A percentile compares a stretch with the other conserved stretches of the same genome.
Evolutionary conservation across 148 eudicot genomes (phyloP).

Genomic region (Heliamphora exappendiculata): DNA sequence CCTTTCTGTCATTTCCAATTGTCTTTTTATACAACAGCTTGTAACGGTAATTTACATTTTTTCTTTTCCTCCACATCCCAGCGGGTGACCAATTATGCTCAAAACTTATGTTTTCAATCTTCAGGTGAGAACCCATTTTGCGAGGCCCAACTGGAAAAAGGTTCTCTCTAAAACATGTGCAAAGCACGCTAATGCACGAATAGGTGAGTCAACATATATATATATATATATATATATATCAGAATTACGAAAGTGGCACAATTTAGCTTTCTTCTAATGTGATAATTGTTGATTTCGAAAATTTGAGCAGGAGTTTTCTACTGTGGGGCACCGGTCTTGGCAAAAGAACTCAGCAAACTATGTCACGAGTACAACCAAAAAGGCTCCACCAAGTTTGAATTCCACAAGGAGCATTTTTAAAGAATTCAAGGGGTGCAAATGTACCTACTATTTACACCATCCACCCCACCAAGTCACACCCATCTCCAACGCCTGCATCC

Average conservation of each 20-base stretch:
- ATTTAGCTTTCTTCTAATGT: not conserved
- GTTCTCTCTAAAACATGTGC: constrained; percentile 62
- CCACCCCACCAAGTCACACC: constrained; percentile 1
- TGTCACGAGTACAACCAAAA: constrained; percentile 77
- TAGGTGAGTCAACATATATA: constrained; percentile 64
- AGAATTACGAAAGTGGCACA: not conserved
- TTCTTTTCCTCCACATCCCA: no score
- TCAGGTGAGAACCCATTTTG: constrained; percentile 94
- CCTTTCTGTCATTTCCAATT: not conserved
- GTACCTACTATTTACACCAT: not conserved
- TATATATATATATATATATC: no score
- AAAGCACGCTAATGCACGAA: constrained; percentile 78
- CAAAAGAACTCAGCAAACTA: constrained; percentile 62
- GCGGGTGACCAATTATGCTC: not conserved
- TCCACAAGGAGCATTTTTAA: constrained; percentile 90
- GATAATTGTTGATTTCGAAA: not conserved
- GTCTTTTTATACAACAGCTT: not conserved
- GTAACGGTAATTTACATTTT: not conserved
- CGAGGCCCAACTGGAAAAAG: constrained; percentile 95
- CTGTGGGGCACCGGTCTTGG: constrained; percentile 71
- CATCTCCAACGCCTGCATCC: constrained; percentile 5
- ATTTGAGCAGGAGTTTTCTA: constrained; percentile 81
- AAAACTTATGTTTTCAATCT: constrained; percentile 1
- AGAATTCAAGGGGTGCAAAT: not conserved
- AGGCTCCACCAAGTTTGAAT: constrained; percentile 83